These are phyloP conservation scores for Diplodia mutila DNA, from an alignment of 2,329 filamentous ascomycete genomes.

Conservation along the genomic window DNA sequence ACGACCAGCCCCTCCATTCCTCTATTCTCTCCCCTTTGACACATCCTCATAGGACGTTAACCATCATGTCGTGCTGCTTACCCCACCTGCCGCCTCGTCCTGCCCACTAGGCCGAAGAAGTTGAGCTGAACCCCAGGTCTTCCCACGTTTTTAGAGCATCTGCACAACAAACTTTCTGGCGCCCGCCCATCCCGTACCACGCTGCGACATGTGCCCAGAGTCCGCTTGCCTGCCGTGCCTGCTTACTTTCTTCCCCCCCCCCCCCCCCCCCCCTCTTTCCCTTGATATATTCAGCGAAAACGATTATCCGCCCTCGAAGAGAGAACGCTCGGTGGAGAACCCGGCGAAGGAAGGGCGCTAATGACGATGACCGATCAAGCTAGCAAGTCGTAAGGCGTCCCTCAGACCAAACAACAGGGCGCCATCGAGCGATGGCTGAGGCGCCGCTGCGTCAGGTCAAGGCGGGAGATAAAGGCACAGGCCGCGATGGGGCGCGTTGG, in stretches of 20 bases:
- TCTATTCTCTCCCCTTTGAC: neutral
- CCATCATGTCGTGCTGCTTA: neutral
- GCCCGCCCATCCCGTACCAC: constrained; percentile 9
- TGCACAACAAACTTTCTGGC: constrained; percentile 3
- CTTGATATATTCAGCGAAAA: neutral
- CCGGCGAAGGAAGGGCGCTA: neutral
- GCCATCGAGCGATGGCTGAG: neutral
- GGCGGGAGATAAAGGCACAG: neutral
- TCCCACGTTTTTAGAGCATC: constrained; percentile 6
- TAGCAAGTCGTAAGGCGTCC: neutral
- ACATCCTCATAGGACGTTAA: neutral
- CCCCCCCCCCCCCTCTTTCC: neutral
- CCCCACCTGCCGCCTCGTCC: neutral
- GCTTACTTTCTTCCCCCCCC: neutral
- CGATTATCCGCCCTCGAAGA: neutral
- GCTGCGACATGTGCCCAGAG: neutral
- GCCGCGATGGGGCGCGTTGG: neutral
- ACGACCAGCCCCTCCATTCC: neutral
- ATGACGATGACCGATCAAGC: neutral
- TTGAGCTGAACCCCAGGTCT: neutral
- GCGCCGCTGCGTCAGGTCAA: neutral
- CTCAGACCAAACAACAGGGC: neutral
- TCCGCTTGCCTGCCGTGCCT: neutral
- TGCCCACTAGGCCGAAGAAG: neutral
- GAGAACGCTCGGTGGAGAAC: neutral